Evolutionary conservation across 1,139 yeast genomes (phyloP).

Genomic region (Kluyveromyces sp.): DNA sequence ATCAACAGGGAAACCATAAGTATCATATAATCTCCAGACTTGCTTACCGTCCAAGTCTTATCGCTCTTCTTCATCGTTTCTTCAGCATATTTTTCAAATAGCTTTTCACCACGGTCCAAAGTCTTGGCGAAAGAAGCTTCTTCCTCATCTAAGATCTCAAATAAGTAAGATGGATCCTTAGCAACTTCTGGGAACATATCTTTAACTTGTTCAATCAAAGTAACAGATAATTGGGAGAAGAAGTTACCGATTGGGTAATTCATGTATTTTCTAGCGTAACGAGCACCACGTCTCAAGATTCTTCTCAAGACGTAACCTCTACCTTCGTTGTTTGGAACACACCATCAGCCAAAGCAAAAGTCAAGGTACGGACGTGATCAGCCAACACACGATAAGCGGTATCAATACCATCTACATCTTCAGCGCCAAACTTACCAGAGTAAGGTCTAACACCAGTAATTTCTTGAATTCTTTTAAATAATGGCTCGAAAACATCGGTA

Average conservation of each 20-base stretch:
- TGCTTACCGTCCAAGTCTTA: conserved; percentile 82
- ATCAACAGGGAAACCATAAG: conserved; percentile 99
- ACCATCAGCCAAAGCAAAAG: conserved; percentile 95
- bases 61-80: conserved; percentile 69
- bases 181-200: conserved; percentile 88
- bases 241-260: conserved; percentile 91
- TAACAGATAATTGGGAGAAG: conserved; percentile 87
- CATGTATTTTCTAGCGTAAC: conserved; percentile 94
- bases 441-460: conserved; percentile 90
- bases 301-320: conserved; percentile 97
- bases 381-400: conserved; percentile 98
- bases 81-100: conserved; percentile 86
- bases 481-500: conserved; percentile 90
- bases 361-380: conserved; percentile 94
- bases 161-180: conserved; percentile 63
- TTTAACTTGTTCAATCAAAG: conserved; percentile 79
- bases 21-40: conserved; percentile 97
- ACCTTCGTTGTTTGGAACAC: conserved; percentile 98
- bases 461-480: conserved; percentile 78
- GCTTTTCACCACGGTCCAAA: conserved; percentile 93
- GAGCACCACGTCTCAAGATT: conserved; percentile 94
- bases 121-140: conserved; percentile 93
- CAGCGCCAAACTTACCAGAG: conserved; percentile 85
- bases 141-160: conserved; percentile 91
- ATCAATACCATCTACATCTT: conserved; percentile 89